phyloP scores from a whole-genome alignment of 345 rosid species.

The Firmiana major region DNA sequence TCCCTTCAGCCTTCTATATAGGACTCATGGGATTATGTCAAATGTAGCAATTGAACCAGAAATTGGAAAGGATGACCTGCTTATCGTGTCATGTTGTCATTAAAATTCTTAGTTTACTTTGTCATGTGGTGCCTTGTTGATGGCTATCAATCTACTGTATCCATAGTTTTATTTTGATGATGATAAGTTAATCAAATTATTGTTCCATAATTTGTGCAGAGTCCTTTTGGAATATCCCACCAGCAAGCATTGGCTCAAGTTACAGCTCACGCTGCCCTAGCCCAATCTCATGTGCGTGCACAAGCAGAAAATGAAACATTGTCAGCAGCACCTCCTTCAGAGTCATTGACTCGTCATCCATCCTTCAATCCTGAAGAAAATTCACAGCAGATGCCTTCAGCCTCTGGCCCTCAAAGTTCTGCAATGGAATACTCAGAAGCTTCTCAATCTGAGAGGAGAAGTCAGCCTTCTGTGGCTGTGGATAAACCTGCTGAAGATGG shows the following conservation, averaged over 20 bases:
- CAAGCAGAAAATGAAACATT: slow-evolving; percentile 38
- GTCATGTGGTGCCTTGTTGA: neutral
- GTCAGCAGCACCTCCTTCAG: slow-evolving; percentile 20
- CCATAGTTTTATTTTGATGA: neutral
- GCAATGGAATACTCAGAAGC: slow-evolving; percentile 39
- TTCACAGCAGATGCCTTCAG: slow-evolving; percentile 40
- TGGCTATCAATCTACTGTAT: neutral
- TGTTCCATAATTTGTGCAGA: slow-evolving; percentile 43
- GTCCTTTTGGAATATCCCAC: slow-evolving; percentile 80
- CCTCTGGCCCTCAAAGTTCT: slow-evolving; percentile 37
- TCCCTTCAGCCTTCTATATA: neutral
- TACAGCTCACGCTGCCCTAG: slow-evolving; percentile 64
- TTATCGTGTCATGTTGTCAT: neutral
- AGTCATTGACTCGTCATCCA: slow-evolving; percentile 26
- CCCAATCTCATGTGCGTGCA: slow-evolving; percentile 38
- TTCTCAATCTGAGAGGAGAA: slow-evolving; percentile 52
- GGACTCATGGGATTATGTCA: neutral
- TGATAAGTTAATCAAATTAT: slow-evolving; percentile 1
- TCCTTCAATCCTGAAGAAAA: slow-evolving; percentile 35
- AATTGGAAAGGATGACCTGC: neutral
- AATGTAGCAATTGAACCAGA: neutral
- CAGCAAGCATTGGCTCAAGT: slow-evolving; percentile 80
- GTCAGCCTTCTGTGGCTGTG: slow-evolving; percentile 40
- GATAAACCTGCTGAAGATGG: slow-evolving; percentile 95
- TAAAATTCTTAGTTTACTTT: neutral